Evolutionary conservation across 2,329 filamentous ascomycete species (phyloP), one percentile per base, ranked within the genome.

Genomic region (Penicillium oxalicum): DNA sequence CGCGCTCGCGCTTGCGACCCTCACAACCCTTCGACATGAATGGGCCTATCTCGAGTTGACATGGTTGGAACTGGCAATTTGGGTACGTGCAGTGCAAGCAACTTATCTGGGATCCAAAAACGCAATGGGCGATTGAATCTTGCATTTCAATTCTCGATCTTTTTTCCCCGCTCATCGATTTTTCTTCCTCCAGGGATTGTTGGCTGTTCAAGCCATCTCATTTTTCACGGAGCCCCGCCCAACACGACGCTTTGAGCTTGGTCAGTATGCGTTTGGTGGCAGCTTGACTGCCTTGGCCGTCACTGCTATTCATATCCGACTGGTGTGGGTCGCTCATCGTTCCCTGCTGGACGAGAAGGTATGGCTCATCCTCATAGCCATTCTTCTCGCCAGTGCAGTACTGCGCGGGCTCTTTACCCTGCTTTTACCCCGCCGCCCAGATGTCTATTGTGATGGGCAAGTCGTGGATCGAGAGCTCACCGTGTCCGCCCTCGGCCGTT

Each of bases 401-500:
- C 38, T 66, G 8, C 61, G 62, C 3, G 60, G 47, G 5, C 2
- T 62, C 1, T 56, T 54, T 32, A 77, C 77, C 54, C 53, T 84
- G 9, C 74, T 76, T 1, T 70, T 89, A 11, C 84, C 84, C 4
- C 77, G 87, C 38, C 77, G 87, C 9, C 87, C 87, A 3, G 74
- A 83, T 45, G 81, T 90, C 13, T 87, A 76, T 60, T 72, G 76
- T 58, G 64, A 82, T 35, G 81, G 74, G 26, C 71, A 75, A 40
- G 62, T 74, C 3, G 83, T 91, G 29, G 86, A 91, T 61, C 71
- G 73, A 12, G 77, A 85, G 68, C 76, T 75, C 57, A 84, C 83
- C 0, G 74, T 73, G 3, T 82, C 83, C 2, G 78, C 82, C 1
- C 72, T 85, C 41, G 76, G 70, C 44, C 78, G 81, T 44, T 81